phyloP scores from a whole-genome alignment of 2,329 filamentous ascomycete species.

The Diaporthe vexans region DNA sequence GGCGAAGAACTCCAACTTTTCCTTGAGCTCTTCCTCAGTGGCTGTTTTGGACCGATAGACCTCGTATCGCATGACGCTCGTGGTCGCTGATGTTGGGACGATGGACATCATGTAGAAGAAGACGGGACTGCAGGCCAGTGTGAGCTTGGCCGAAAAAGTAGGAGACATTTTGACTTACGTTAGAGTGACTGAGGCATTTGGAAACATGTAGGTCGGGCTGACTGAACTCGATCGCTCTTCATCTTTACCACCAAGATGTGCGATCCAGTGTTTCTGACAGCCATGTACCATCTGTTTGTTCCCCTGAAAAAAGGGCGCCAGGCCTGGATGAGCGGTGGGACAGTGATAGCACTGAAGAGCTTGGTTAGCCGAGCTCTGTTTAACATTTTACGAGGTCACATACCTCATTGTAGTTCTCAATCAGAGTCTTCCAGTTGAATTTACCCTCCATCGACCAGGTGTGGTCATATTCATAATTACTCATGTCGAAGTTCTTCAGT shows the following conservation, averaged over 20 bases:
- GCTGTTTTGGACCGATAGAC: slow-evolving; percentile 63
- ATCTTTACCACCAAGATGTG: slow-evolving; percentile 50
- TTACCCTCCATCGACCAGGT: slow-evolving; percentile 52
- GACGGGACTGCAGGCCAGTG: slow-evolving; percentile 49
- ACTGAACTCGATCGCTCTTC: slow-evolving; percentile 46
- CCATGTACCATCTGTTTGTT: slow-evolving; percentile 14
- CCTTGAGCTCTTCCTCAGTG: slow-evolving; percentile 59
- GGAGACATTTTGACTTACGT: slow-evolving; percentile 51
- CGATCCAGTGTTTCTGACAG: slow-evolving; percentile 42
- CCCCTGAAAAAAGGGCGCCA: slow-evolving; percentile 43
- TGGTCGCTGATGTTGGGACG: slow-evolving; percentile 58
- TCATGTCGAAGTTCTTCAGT: slow-evolving; percentile 45
- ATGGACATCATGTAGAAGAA: slow-evolving; percentile 67
- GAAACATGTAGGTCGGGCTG: slow-evolving; percentile 55
- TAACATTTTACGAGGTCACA: background rate
- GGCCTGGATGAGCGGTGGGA: slow-evolving; percentile 61
- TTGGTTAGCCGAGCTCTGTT: background rate
- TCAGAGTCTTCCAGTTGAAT: slow-evolving; percentile 57
- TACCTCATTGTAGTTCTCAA: slow-evolving; percentile 62
- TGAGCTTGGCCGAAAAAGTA: background rate
- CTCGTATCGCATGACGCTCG: slow-evolving; percentile 62
- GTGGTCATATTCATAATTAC: slow-evolving; percentile 48
- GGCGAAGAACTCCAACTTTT: slow-evolving; percentile 63
- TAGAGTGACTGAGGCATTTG: slow-evolving; percentile 54
- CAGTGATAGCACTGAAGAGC: slow-evolving; percentile 58